A percentile compares a stretch with the other conserved stretches of the same genome.
These are phyloP conservation scores for Aspergillus fructus DNA, from an alignment of 2,329 filamentous ascomycete genomes.

Conservation along the genomic window DNA sequence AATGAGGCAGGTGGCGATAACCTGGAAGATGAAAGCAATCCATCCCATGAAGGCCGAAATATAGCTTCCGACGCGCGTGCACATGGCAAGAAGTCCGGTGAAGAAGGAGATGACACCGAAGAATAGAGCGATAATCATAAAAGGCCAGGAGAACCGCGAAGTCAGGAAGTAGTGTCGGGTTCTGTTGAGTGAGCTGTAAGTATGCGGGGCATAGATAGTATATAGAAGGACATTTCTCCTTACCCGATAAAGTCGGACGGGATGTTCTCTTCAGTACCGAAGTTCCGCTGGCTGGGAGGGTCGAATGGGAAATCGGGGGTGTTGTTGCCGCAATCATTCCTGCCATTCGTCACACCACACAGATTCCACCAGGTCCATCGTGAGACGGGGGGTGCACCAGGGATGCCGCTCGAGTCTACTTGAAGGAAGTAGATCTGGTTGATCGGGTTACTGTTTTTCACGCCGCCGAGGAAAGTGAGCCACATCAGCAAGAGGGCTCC, in stretches of 20 bases:
- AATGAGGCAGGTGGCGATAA: slow-evolving; percentile 58
- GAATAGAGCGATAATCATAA: slow-evolving; percentile 81
- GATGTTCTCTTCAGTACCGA: slow-evolving; percentile 54
- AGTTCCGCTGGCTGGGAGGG: slow-evolving; percentile 57
- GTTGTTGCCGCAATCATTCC: slow-evolving; percentile 64
- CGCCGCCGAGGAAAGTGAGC: slow-evolving; percentile 64
- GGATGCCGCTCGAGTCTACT: slow-evolving; percentile 72
- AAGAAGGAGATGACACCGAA: slow-evolving; percentile 57
- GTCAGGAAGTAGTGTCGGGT: slow-evolving; percentile 73
- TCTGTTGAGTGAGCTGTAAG: slow-evolving; percentile 32
- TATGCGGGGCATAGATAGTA: no score
- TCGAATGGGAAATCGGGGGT: slow-evolving; percentile 67
- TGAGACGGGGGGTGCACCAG: slow-evolving; percentile 64
- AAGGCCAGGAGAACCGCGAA: slow-evolving; percentile 90
- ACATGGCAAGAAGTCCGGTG: slow-evolving; percentile 49
- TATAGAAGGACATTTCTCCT: slow-evolving; percentile 20
- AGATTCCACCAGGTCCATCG: slow-evolving; percentile 93
- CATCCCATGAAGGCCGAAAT: slow-evolving; percentile 54
- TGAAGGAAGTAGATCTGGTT: slow-evolving; percentile 82
- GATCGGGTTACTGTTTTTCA: slow-evolving; percentile 56
- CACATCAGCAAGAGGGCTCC: slow-evolving; percentile 64
- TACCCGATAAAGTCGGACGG: slow-evolving; percentile 56
- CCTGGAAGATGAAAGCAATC: slow-evolving; percentile 60
- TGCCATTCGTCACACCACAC: slow-evolving; percentile 60
- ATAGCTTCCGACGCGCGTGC: slow-evolving; percentile 51